Evolutionary conservation across 345 rosid species (phyloP), one percentile per base, ranked within the genome.

Genomic region (Pistacia vera): DNA sequence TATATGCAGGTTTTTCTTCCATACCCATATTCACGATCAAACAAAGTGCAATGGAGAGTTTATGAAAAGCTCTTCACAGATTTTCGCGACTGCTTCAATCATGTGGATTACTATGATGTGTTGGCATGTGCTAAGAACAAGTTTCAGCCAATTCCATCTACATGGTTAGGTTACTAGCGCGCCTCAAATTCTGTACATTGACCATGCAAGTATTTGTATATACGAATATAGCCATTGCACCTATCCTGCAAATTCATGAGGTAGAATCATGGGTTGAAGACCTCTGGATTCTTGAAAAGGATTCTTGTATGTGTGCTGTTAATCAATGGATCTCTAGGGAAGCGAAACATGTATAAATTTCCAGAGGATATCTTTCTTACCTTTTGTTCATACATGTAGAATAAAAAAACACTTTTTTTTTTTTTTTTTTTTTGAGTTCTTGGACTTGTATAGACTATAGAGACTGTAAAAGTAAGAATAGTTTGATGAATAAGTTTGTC

Each of bases 1-100:
- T 63, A 25, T 46, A 8, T 58, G 75, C 88, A 91, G 95, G 92
- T 89, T 28, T 91, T 91, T 81, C 92, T 90, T 77, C 98, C 97
- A 22, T 92, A 87, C 74, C 95, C 97, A 4, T 95, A 92, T 80
- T 76, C 90, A 54, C 90, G 85, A 87, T 92, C 97, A 33, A 78
- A 81, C 17, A 79, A 89, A 79, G 90, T 92, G 1, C 93, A 89
- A 52, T 90, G 97, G 92, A 87, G 83, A 77, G 89, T 95, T 79
- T 90, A 91, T 17, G 97, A 91, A 68, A 95, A 80, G 89, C 91
- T 95, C 22, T 90, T 95, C 84, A 91, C 91, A 1, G 98, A 92
- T 83, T 92, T 92, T 72, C 88, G 97, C 1, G 97, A 95, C 70
- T 90, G 97, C 85, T 84, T 90, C 75, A 78, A 74, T 73, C 81